These are phyloP conservation scores for Madurella fahalii DNA, from an alignment of 2,329 filamentous ascomycete species.

Conservation along the genomic window DNA sequence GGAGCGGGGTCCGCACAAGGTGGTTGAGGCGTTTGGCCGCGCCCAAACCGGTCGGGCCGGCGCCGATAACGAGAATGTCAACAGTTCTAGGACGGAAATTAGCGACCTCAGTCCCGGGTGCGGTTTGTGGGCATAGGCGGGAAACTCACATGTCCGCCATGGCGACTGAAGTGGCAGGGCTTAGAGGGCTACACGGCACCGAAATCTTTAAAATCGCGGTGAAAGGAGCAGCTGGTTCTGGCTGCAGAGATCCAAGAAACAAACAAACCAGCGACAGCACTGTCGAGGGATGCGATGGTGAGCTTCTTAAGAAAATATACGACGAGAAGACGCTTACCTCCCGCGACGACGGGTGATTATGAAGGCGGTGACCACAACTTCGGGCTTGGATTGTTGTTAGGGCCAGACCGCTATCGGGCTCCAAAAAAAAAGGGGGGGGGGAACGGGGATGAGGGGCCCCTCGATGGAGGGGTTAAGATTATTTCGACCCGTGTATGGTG, in stretches of 20 bases:
- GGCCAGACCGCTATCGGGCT: constrained; percentile 16
- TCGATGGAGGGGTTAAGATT: constrained; percentile 26
- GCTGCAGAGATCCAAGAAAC: background rate
- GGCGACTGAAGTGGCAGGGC: constrained; percentile 11
- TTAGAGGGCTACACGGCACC: background rate
- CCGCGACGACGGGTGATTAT: constrained; percentile 3
- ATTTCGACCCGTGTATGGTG: constrained; percentile 14
- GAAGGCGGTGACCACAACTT: constrained; percentile 10
- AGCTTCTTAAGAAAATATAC: background rate
- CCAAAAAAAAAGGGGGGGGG: constrained; percentile 19
- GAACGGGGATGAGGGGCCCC: background rate
- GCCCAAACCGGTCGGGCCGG: constrained; percentile 94
- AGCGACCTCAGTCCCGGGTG: constrained; percentile 5
- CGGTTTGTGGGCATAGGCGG: background rate
- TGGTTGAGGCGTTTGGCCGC: constrained; percentile 97
- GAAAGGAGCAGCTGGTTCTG: background rate
- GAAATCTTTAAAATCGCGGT: background rate
- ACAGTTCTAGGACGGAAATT: constrained; percentile 63
- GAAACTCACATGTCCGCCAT: constrained; percentile 30
- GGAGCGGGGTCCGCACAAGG: constrained; percentile 60
- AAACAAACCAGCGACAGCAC: background rate
- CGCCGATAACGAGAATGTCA: constrained; percentile 96
- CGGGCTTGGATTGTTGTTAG: constrained; percentile 13
- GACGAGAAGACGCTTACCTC: background rate
- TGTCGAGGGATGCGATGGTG: background rate